phyloP scores from a whole-genome alignment of 352 stramenopile genomes.

The Pythium brachiatum region DNA sequence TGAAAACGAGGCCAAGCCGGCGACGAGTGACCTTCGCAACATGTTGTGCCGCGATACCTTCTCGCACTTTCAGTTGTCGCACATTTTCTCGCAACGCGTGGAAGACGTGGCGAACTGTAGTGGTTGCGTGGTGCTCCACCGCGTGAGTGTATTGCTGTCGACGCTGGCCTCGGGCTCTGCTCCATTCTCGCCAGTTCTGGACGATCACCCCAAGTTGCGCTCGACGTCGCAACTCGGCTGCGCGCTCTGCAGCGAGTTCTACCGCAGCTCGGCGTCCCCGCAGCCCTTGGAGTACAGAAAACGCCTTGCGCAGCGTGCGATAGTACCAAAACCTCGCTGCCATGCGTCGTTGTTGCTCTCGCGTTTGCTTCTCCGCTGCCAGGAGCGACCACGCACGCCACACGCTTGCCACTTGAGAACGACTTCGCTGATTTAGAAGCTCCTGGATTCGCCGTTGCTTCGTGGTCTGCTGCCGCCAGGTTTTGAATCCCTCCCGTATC shows the following conservation, averaged over 20 bases:
- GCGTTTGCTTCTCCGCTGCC: slow-evolving; percentile 9
- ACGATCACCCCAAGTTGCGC: neutral
- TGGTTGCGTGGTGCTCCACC: neutral
- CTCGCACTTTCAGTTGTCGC: neutral
- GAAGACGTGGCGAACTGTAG: neutral
- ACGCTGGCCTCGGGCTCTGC: neutral
- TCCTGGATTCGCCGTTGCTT: neutral
- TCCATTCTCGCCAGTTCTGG: neutral
- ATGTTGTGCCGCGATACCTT: neutral
- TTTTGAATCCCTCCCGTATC: slow-evolving; percentile 1
- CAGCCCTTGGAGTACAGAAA: slow-evolving; percentile 4
- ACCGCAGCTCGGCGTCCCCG: neutral
- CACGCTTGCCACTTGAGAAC: neutral
- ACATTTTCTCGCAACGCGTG: neutral
- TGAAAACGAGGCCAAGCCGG: neutral
- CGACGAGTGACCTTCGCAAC: neutral
- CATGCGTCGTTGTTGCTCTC: slow-evolving; percentile 4
- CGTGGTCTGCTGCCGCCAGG: slow-evolving; percentile 1
- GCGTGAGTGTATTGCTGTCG: neutral
- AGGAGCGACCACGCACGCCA: slow-evolving; percentile 16
- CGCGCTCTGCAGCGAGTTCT: neutral
- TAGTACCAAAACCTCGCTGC: slow-evolving; percentile 24
- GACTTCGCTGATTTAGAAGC: neutral
- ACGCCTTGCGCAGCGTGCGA: slow-evolving; percentile 8
- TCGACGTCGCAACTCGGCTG: neutral